Evolutionary conservation across 257 asterid genomes (phyloP).

Genomic region (Osmanthus fragrans): DNA sequence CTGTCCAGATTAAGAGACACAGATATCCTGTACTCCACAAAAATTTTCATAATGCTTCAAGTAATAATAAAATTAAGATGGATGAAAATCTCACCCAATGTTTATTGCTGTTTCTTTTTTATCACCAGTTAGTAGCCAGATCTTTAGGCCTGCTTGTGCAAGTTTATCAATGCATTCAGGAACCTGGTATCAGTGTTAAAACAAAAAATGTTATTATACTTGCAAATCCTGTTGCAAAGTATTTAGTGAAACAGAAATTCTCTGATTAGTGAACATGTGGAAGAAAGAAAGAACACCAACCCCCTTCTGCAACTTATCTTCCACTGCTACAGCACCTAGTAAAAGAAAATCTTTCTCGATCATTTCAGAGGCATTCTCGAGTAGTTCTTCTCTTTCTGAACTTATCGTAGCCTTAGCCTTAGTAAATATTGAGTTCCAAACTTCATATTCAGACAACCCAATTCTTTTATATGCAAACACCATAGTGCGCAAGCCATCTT

Average conservation of each 20-base stretch:
- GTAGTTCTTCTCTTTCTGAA: constrained; percentile 54
- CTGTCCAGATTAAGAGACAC: not conserved
- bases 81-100: constrained; percentile 48
- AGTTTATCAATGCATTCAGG: constrained; percentile 78
- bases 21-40: not conserved
- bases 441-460: constrained; percentile 36
- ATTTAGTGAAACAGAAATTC: not conserved
- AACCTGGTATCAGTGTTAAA: constrained; percentile 38
- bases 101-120: constrained; percentile 74
- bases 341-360: constrained; percentile 60
- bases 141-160: constrained; percentile 72
- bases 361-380: constrained; percentile 55
- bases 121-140: constrained; percentile 77
- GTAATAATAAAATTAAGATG: not conserved
- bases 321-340: constrained; percentile 72
- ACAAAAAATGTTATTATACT: not conserved
- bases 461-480: constrained; percentile 52
- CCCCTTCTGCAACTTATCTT: constrained; percentile 76
- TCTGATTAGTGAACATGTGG: not conserved
- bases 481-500: constrained; percentile 69
- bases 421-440: constrained; percentile 42
- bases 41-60: not conserved
- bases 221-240: not conserved
- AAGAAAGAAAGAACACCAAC: constrained; percentile 27
- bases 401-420: constrained; percentile 49